A percentile compares a stretch with the other conserved stretches of the same genome.
Evolutionary conservation across 306 rosid species (phyloP).

Genomic region (Abrus precatorius): DNA sequence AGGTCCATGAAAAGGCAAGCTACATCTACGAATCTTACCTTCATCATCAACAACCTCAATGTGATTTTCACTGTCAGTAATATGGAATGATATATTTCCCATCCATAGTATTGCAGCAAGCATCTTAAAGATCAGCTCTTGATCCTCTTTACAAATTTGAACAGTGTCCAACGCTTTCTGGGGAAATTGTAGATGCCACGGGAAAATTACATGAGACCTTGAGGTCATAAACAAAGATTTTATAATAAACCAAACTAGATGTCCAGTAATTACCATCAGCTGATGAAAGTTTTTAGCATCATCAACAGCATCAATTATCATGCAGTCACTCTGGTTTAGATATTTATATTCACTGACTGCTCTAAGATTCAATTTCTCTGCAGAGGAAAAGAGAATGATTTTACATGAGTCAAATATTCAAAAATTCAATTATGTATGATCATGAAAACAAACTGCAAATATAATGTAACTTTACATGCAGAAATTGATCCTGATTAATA

Average conservation of each 20-base stretch:
- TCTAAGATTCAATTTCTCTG: conserved; percentile 85
- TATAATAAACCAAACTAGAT: conserved; percentile 36
- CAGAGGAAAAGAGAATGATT: conserved; percentile 53
- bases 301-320: conserved; percentile 71
- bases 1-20: conserved; percentile 28
- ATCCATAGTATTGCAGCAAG: conserved; percentile 93
- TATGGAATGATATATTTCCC: conserved; percentile 90
- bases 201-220: conserved; percentile 30
- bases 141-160: conserved; percentile 74
- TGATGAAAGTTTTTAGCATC: conserved; percentile 70
- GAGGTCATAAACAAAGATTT: conserved; percentile 39
- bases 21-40: conserved; percentile 63
- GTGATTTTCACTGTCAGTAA: conserved; percentile 67
- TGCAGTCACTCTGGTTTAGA: conserved; percentile 84
- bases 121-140: conserved; percentile 69
- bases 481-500: conserved; percentile 30
- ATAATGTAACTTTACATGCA: conserved; percentile 22
- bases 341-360: conserved; percentile 74
- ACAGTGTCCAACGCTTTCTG: conserved; percentile 77
- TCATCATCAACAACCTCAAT: conserved; percentile 82
- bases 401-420: conserved; percentile 33
- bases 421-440: conserved; percentile 33
- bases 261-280: conserved; percentile 66
- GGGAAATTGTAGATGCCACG: conserved; percentile 40
- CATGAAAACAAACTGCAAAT: conserved; percentile 37